phyloP scores from a whole-genome alignment of 345 rosid genomes.

The Salix brachista region DNA sequence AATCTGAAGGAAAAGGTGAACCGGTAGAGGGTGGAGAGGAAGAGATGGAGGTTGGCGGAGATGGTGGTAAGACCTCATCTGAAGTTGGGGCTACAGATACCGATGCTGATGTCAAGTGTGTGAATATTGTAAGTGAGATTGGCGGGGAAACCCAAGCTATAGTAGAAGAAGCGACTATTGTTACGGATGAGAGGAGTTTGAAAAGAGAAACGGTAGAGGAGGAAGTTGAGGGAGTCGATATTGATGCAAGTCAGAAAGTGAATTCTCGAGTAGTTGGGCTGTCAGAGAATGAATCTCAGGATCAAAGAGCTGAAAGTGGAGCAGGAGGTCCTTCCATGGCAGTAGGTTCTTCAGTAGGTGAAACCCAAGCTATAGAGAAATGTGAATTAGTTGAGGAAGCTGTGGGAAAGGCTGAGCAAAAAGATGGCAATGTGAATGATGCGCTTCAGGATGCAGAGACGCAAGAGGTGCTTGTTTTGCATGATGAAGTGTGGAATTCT shows the following conservation, averaged over 20 bases:
- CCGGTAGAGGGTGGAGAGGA: background rate
- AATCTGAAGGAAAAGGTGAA: background rate
- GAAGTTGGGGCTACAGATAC: background rate
- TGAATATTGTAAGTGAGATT: background rate
- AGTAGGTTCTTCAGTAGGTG: background rate
- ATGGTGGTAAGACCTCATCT: background rate
- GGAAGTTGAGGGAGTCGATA: background rate
- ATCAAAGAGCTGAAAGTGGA: constrained; percentile 18
- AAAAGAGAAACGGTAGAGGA: constrained; percentile 9
- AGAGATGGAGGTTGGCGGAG: background rate
- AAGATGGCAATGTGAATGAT: constrained; percentile 10
- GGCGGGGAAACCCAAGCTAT: constrained; percentile 11
- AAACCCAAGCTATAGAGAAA: constrained; percentile 6
- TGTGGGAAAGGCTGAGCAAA: constrained; percentile 7
- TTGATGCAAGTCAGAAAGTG: background rate
- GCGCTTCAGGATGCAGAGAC: constrained; percentile 10
- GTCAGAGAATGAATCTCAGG: constrained; percentile 9
- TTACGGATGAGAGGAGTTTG: constrained; percentile 2
- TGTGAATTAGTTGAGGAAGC: constrained; percentile 4
- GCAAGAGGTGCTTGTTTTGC: background rate
- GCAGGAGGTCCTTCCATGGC: constrained; percentile 5
- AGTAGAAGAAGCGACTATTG: constrained; percentile 4
- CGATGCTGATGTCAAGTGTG: background rate
- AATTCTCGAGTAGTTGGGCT: background rate
- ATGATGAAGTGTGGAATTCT: constrained; percentile 5